A percentile compares a stretch with the other conserved stretches of the same genome.
phyloP scores from a whole-genome alignment of 176 grass and related monocot genomes.

The Aegilops umbellulata region DNA sequence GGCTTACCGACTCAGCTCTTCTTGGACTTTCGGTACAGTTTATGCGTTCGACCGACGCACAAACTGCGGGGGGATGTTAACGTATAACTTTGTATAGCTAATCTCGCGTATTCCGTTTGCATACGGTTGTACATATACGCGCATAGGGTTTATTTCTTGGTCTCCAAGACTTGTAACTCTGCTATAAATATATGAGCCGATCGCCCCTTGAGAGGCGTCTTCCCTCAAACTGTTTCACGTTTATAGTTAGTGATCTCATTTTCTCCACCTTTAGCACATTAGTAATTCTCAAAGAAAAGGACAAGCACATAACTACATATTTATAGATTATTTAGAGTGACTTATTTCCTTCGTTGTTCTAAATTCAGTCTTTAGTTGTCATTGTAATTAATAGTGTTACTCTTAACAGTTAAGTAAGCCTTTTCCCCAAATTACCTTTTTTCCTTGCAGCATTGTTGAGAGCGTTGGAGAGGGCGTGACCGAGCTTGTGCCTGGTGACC shows the following conservation, averaged over 20 bases:
- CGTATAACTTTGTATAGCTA: too few relatives aligned
- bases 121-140: too few relatives aligned
- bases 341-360: background rate
- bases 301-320: background rate
- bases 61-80: too few relatives aligned
- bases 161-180: too few relatives aligned
- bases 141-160: too few relatives aligned
- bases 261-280: background rate
- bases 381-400: background rate
- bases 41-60: too few relatives aligned
- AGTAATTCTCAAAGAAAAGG: background rate
- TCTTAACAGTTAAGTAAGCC: background rate
- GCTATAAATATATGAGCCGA: too few relatives aligned
- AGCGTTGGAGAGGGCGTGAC: slow-evolving; percentile 84
- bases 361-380: background rate
- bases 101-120: too few relatives aligned
- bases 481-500: slow-evolving; percentile 77
- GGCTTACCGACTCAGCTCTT: too few relatives aligned
- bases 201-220: too few relatives aligned
- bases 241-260: background rate
- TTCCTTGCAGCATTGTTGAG: slow-evolving; percentile 60
- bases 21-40: too few relatives aligned
- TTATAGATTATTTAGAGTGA: background rate
- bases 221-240: too few relatives aligned
- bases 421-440: background rate